Base-by-base conservation (phyloP, 2,329 filamentous ascomycete species). In the Mycosphaerella arachidis region DNA sequence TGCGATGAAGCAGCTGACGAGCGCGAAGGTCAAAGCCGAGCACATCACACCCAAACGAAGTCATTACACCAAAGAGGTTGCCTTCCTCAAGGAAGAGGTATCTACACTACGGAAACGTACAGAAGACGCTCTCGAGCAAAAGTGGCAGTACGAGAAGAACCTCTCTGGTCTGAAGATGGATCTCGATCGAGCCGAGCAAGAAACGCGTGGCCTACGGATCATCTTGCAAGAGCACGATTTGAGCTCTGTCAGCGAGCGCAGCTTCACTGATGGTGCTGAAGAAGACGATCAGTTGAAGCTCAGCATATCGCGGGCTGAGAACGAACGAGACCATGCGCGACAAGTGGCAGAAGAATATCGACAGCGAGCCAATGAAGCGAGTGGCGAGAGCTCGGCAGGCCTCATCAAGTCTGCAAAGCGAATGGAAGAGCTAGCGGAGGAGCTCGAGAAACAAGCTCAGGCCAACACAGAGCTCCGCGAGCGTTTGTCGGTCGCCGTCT, bases 131-230 rank as follows among this genome's bases (percentile, higher is more conserved):
- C 83, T 97, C 13, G 91, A 96, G 71, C 90, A 96, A 70, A 97
- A 97, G 76, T 97, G 91, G 88, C 89, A 95, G 72, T 93, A 92
- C 63, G 93, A 97, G 76, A 95, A 95, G 76, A 91, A 91, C 18
- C 79, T 97, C 1, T 84, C 86, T 55, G 91, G 92, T 57, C 78
- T 97, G 58, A 96, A 96, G 78, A 97, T 96, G 89, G 93, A 97
- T 71, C 84, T 99, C 46, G 94, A 97, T 75, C 90, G 92, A 63
- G 92, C 94, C 29, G 91, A 97, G 74, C 90, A 94, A 73, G 94
- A 99, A 77, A 96, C 96, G 31, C 81, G 85, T 45, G 90, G 90
- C n/a, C 82, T 99, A 45, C 86, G 91, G 48, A 84, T 80, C 33
- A 80, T 97, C 29, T 82, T 97, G 20, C 80, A 87, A 62, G 91